Percentiles rank a stretch among this genome's conserved stretches.
Conservation (phyloP, 495 filamentous ascomycete genomes). For the Alectoria sarmentosa region DNA sequence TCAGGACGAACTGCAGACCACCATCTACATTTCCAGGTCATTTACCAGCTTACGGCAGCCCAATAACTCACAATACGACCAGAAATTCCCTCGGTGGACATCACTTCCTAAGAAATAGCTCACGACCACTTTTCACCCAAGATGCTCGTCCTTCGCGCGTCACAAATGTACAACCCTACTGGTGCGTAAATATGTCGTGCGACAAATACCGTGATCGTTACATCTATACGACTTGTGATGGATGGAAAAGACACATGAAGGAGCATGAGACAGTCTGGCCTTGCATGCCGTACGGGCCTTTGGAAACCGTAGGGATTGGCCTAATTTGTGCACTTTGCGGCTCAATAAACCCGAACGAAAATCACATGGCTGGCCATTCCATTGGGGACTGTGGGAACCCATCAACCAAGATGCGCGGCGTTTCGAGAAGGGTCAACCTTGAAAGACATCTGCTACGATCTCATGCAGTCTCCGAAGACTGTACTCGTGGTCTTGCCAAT, state of each 20-base stretch:
- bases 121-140: neutral
- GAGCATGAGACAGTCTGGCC: slow-evolving; percentile 8
- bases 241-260: slow-evolving; percentile 13
- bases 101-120: neutral
- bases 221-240: slow-evolving; percentile 5
- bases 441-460: neutral
- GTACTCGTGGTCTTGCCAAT: neutral
- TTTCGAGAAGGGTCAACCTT: neutral
- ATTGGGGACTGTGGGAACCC: neutral
- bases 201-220: neutral
- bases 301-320: neutral
- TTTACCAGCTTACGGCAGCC: neutral
- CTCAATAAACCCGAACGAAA: neutral
- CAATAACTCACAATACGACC: neutral
- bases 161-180: neutral
- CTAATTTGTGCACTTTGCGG: neutral
- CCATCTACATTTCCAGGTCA: neutral
- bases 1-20: neutral
- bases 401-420: neutral
- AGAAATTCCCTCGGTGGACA: neutral
- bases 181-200: neutral
- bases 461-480: neutral
- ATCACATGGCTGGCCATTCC: neutral
- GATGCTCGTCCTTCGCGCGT: neutral
- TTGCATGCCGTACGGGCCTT: neutral